These are phyloP conservation scores for Pisolithus tinctorius DNA, from an alignment of 768 basidiomycete species.

Conservation along the genomic window DNA sequence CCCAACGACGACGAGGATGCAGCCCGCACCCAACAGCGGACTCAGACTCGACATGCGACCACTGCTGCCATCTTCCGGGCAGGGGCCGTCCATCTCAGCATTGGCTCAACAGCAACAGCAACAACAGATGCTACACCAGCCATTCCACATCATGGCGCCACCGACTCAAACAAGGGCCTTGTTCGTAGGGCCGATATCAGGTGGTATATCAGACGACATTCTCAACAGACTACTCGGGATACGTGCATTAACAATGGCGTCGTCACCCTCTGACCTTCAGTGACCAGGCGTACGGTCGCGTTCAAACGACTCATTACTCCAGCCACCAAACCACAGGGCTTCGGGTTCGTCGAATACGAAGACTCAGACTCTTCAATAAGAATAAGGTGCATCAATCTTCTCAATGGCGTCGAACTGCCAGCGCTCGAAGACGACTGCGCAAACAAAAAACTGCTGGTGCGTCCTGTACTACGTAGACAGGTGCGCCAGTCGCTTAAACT, in stretches of 20 bases:
- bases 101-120: constrained; percentile 50
- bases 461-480: constrained; percentile 86
- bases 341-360: constrained; percentile 95
- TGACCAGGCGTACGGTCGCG: constrained; percentile 81
- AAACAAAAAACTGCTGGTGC: constrained; percentile 68
- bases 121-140: constrained; percentile 56
- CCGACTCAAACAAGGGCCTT: constrained; percentile 62
- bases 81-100: constrained; percentile 87
- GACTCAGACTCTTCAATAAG: constrained; percentile 88
- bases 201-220: constrained; percentile 80
- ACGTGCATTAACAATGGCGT: constrained; percentile 17
- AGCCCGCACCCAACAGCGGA: constrained; percentile 57
- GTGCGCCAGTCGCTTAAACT: constrained; percentile 28
- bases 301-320: constrained; percentile 93
- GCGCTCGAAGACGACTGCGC: constrained; percentile 54
- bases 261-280: too few relatives aligned
- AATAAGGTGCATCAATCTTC: constrained; percentile 60
- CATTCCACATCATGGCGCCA: constrained; percentile 48
- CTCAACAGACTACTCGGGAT: constrained; percentile 74
- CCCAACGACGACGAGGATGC: constrained; percentile 35
- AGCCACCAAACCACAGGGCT: constrained; percentile 90
- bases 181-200: constrained; percentile 94
- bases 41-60: constrained; percentile 86
- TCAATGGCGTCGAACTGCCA: constrained; percentile 59
- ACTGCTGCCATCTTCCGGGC: constrained; percentile 80